Evolutionary conservation across 345 rosid genomes (phyloP), one percentile per base, ranked within the genome.

Genomic region (Salix suchowensis): DNA sequence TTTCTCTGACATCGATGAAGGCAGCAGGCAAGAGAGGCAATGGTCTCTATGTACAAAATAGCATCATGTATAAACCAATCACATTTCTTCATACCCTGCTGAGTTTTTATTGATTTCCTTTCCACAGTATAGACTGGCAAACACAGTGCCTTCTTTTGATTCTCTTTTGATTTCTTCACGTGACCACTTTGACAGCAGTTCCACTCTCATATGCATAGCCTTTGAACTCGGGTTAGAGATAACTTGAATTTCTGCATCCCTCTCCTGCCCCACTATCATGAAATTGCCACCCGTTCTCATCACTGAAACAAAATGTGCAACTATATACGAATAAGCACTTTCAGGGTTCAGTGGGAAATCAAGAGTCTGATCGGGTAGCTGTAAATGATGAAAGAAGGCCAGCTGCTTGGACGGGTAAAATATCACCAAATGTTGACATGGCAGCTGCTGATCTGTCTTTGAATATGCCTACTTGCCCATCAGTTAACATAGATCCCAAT

Each of bases 371-470:
- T 86, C 94, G 84, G 67, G 88, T 81, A 40, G 89, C 76, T 7
- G 99, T 93, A 83, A 96, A 93, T 68, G 99, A 96, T 74, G 99
- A 96, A 86, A 96, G 98, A 81, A 96, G 94, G 76, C 98, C 97
- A 0, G 97, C 95, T 37, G 99, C 99, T 80, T 92, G 98, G 68
- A 87, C 90, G 5, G 99, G 99, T 77, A 96, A 84, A 81, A 96
- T 94, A 83, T 96, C 99, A 42, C 99, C 97, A 73, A 96, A 96
- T 9, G 98, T 89, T 40, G 98, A 96, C 94, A 96, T 92, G 73
- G 98, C 95, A 34, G 98, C 87, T 8, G 97, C 94, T 54, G 99
- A 93, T 88, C 95, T 88, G 79, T 96, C 98, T 86, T 90, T 96
- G 88, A 96, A 96, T 85, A 96, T 90, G 68, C 97, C 98, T 32